Evolutionary conservation across 345 rosid species (phyloP).

Genomic region (Eucalyptus marginata): DNA sequence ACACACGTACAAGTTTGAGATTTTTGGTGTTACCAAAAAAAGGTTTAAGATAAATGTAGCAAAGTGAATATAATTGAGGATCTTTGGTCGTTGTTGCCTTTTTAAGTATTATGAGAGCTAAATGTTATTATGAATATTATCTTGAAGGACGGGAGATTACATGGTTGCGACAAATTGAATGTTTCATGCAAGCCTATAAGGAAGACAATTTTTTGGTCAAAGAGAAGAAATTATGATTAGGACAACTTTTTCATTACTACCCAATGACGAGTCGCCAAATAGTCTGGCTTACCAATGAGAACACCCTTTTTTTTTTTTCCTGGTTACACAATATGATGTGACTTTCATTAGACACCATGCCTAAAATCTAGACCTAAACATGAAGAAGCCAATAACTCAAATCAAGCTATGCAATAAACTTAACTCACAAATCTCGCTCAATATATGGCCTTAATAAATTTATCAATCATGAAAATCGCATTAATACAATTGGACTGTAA

Average conservation of each 20-base stretch:
- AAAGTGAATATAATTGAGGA: not conserved
- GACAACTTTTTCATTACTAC: not conserved
- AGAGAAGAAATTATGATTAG: not conserved
- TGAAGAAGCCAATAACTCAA: not conserved
- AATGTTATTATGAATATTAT: not conserved
- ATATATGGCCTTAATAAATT: not conserved
- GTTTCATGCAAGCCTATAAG: not conserved
- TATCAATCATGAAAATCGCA: not conserved
- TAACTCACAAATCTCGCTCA: not conserved
- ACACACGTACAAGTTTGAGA: not conserved
- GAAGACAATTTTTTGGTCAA: not conserved
- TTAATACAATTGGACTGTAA: not conserved
- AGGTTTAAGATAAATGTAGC: too few species aligned
- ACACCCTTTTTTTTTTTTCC: rapidly evolving
- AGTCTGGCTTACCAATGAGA: not conserved
- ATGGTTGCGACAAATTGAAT: not conserved
- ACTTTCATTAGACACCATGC: not conserved
- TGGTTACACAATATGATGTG: not conserved
- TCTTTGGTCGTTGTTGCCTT: not conserved
- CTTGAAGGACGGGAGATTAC: not conserved
- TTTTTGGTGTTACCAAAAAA: too few species aligned
- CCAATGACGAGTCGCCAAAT: not conserved
- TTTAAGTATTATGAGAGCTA: not conserved
- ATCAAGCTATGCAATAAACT: too few species aligned
- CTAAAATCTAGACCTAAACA: not conserved